phyloP scores from a whole-genome alignment of 2,329 filamentous ascomycete genomes.

The Myriosclerotinia duriaeana region DNA sequence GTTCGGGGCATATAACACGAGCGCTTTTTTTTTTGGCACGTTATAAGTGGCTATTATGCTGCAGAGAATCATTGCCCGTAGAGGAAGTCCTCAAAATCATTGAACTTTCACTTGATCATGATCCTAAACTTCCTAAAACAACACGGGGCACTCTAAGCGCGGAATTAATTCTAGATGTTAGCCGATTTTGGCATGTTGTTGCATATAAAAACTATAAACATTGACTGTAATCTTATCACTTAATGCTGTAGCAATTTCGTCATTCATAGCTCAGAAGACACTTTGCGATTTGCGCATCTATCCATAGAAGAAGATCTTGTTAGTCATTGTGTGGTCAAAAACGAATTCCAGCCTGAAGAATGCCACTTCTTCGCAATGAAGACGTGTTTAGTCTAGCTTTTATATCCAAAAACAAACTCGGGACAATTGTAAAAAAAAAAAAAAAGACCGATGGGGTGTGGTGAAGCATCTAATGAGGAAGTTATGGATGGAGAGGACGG shows the following conservation, averaged over 20 bases:
- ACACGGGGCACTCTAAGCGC: neutral
- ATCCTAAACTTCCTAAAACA: neutral
- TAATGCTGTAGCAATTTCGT: slow-evolving; percentile 5
- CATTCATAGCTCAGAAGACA: neutral
- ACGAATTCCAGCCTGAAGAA: neutral
- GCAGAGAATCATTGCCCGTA: neutral
- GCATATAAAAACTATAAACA: neutral
- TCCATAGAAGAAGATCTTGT: neutral
- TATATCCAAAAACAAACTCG: neutral
- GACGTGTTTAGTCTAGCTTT: neutral
- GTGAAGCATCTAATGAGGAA: neutral
- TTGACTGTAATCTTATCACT: neutral
- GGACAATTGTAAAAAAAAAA: neutral
- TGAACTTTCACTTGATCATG: neutral
- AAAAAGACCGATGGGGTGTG: neutral
- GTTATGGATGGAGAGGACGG: no score
- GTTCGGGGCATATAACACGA: neutral
- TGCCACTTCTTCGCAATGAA: neutral
- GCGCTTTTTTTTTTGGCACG: neutral
- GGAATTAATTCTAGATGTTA: neutral
- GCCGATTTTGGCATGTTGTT: neutral
- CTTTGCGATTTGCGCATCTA: slow-evolving; percentile 4
- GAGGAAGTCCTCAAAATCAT: neutral
- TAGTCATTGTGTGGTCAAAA: neutral
- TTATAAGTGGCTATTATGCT: slow-evolving; percentile 1